Evolutionary conservation across 495 filamentous ascomycete genomes (phyloP), one percentile per base, ranked within the genome.

Genomic region (Cercophora newfieldiana): DNA sequence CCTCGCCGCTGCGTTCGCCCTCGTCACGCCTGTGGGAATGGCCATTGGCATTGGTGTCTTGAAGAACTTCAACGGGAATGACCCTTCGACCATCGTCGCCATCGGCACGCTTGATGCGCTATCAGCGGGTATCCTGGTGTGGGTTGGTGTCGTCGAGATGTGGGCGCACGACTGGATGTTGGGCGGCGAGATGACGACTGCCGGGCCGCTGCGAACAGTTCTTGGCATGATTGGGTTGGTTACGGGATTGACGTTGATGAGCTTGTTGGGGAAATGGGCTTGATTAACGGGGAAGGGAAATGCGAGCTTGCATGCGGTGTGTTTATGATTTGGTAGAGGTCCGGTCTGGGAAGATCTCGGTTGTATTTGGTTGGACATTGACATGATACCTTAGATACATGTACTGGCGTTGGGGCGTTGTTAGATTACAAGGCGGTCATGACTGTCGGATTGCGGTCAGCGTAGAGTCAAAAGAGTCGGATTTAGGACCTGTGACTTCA

Each of bases 131-230:
- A 86, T 88, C 58, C 72, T 88, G 24, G 72, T 86, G 14, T 87
- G 85, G 84, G 85, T 87, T 18, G 83, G 85, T 1, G 67, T 85
- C 0, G 84, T 87, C 2, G 86, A 87, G 75, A 88, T 88, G 85
- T 82, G 80, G 80, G 82, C 80, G 4, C 73, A 71, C 31, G 85
- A 88, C 66, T 88, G 85, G 85, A 75, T 86, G 72, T 28, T 72
- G 18, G 71, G 70, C 18, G 72, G 72, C 26, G 74, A 73, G 59
- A 69, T 76, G 71, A 66, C 68, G 31, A 57, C 57, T 4, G 61
- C 71, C 1, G 48, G 72, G 10, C 66, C 70, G 10, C 10, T 71
- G 2, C 37, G 65, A 10, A 77, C 74, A 0, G 44, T 56, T 19
- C 26, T 74, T 18, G 72, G 69, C 8, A 10, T 74, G 29, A 21